A percentile compares a stretch with the other conserved stretches of the same genome.
phyloP scores from a whole-genome alignment of 768 basidiomycete species.

The button mushroom (Agaricus bisporus) region DNA sequence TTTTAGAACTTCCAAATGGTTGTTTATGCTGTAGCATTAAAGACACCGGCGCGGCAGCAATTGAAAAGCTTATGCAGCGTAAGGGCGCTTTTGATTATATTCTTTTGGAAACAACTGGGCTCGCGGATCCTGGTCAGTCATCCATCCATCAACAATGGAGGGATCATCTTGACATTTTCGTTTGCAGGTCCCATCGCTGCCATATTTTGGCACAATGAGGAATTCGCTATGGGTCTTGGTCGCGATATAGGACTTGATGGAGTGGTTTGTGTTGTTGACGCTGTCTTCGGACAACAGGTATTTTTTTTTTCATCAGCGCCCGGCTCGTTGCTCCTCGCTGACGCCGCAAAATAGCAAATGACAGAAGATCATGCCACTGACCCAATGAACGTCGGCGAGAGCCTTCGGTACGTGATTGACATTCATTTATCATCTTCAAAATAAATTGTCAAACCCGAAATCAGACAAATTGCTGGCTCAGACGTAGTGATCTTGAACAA shows the following conservation, averaged over 20 bases:
- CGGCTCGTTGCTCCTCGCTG: neutral
- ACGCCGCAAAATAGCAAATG: slow-evolving; percentile 60
- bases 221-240: slow-evolving; percentile 62
- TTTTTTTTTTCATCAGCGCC: slow-evolving; percentile 2
- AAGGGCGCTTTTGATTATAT: slow-evolving; percentile 94
- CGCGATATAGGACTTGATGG: slow-evolving; percentile 77
- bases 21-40: slow-evolving; percentile 99
- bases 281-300: slow-evolving; percentile 63
- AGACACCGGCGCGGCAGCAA: slow-evolving; percentile 87
- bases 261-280: slow-evolving; percentile 90
- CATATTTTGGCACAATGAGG: slow-evolving; percentile 86
- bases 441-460: neutral
- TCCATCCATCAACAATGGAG: neutral
- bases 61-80: slow-evolving; percentile 83
- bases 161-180: neutral
- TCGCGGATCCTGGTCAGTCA: slow-evolving; percentile 83
- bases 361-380: slow-evolving; percentile 67
- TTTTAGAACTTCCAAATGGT: slow-evolving; percentile 91
- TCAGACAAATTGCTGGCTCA: slow-evolving; percentile 90
- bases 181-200: slow-evolving; percentile 73
- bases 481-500: slow-evolving; percentile 95
- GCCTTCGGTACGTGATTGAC: slow-evolving; percentile 53
- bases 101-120: slow-evolving; percentile 89
- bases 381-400: slow-evolving; percentile 52
- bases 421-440: neutral